Base-by-base conservation (phyloP, 2,329 filamentous ascomycete species). In the Botrytis byssoidea region DNA sequence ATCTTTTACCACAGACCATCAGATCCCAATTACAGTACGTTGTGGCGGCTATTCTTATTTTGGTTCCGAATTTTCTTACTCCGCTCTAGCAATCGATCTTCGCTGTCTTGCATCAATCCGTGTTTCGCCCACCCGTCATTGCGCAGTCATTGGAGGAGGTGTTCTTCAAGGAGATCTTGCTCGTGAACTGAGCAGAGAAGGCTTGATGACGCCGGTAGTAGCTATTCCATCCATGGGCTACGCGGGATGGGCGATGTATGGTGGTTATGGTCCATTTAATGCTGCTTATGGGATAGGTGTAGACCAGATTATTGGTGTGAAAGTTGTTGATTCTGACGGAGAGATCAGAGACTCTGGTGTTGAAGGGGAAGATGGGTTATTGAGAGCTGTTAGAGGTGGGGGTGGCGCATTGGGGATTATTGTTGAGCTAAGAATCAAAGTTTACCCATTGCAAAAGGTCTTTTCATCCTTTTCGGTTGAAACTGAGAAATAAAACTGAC, bases 361-460 rank as follows among this genome's bases (percentile, higher is more conserved):
- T 22, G 78, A 78, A 16, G 51, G 35, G 14, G 51, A 70, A 35
- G 68, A 70, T 29, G 51, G 55, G 9, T 72, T 85, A 48, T 74
- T 85, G 29, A 80, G 79, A 60, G 83, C 81, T 1, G 82, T 85
- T 29, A 79, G 83, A 1, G 84, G 84, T 3, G 83, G 79, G 7
- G 83, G 83, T 40, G 82, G 83, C 6, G 79, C 79, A 18, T 81
- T 85, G 37, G 84, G 83, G 4, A 77, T 84, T 18, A 82, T 85
- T 60, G 80, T 83, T 12, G 83, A 85, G 73, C 55, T 85, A 10
- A 82, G 79, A 4, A 79, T 85, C 73, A 84, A 82, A 74, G 77
- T 84, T 4, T 84, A 85, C 72, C 79, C 80, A 4, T 70, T 81
- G 4, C 78, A 79, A 37, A 78, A 79, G 76, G 81, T 82, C 25